phyloP scores from a whole-genome alignment of 768 basidiomycete genomes.

The Calocera cornea region DNA sequence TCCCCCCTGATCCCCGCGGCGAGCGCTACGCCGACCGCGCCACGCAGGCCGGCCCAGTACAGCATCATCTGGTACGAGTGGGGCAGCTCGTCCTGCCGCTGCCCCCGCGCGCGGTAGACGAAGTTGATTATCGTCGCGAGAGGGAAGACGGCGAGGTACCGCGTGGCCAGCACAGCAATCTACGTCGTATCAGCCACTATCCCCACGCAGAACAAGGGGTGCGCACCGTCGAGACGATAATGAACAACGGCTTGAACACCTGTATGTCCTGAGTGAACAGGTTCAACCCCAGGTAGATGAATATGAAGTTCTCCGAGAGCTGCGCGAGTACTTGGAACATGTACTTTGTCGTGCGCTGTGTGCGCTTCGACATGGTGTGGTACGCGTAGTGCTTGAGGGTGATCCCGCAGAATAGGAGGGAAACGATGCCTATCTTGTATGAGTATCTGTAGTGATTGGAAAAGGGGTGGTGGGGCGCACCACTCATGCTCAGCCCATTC shows the following conservation, averaged over 20 bases:
- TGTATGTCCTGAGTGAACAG: slow-evolving; percentile 82
- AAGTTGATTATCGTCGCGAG: slow-evolving; percentile 90
- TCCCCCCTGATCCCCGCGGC: slow-evolving; percentile 92
- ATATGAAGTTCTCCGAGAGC: slow-evolving; percentile 97
- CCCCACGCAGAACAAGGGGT: neutral
- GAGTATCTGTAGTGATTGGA: too few species aligned
- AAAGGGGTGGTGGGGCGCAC: too few species aligned
- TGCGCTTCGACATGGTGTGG: slow-evolving; percentile 93
- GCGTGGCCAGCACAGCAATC: slow-evolving; percentile 82
- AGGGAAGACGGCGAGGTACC: slow-evolving; percentile 92
- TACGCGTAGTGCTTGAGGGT: slow-evolving; percentile 99
- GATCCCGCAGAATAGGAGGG: slow-evolving; percentile 94
- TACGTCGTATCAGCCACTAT: slow-evolving; percentile 12
- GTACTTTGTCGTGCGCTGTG: slow-evolving; percentile 88
- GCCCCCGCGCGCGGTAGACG: slow-evolving; percentile 68
- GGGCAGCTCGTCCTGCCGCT: slow-evolving; percentile 79
- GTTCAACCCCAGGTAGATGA: slow-evolving; percentile 93
- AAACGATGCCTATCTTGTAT: slow-evolving; percentile 69
- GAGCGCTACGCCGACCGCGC: slow-evolving; percentile 94
- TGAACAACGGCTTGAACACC: slow-evolving; percentile 92
- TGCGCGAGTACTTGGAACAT: slow-evolving; percentile 90
- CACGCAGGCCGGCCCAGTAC: slow-evolving; percentile 94
- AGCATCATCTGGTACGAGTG: slow-evolving; percentile 99
- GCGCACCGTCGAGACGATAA: slow-evolving; percentile 65
- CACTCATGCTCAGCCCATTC: slow-evolving; percentile 75